These are phyloP conservation scores for Kwoniella pini DNA, from an alignment of 768 basidiomycete genomes.

Conservation along the genomic window DNA sequence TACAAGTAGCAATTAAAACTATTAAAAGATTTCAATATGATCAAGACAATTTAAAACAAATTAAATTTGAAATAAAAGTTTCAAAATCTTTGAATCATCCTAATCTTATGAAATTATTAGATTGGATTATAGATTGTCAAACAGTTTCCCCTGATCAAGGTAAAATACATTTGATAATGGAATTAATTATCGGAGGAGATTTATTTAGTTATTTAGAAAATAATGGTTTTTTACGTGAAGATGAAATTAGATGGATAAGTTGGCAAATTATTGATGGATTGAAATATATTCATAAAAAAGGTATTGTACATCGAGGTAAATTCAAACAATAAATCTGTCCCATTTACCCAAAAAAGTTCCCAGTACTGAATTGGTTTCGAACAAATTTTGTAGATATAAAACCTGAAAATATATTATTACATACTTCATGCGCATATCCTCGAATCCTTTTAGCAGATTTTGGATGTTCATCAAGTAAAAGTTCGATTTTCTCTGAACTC, in stretches of 20 bases:
- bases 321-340: background rate
- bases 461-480: slow-evolving; percentile 17
- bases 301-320: slow-evolving; percentile 40
- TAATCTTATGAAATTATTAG: slow-evolving; percentile 26
- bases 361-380: background rate
- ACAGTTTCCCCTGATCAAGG: background rate
- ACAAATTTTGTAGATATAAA: slow-evolving; percentile 27
- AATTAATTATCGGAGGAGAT: slow-evolving; percentile 34
- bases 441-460: slow-evolving; percentile 35
- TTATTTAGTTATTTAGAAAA: slow-evolving; percentile 29
- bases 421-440: slow-evolving; percentile 24
- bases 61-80: slow-evolving; percentile 17
- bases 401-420: slow-evolving; percentile 39
- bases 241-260: slow-evolving; percentile 27
- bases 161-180: slow-evolving; percentile 26
- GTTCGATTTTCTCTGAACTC: background rate
- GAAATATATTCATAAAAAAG: slow-evolving; percentile 27
- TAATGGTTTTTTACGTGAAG: slow-evolving; percentile 19
- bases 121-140: slow-evolving; percentile 1
- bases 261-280: slow-evolving; percentile 29
- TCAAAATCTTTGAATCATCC: slow-evolving; percentile 26
- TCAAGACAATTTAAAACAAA: background rate
- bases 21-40: background rate
- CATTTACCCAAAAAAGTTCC: too few species aligned
- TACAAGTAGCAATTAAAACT: slow-evolving; percentile 34